Evolutionary conservation across 2,329 filamentous ascomycete genomes (phyloP), one percentile per base, ranked within the genome.

Genomic region (Podosphaera aphanis): DNA sequence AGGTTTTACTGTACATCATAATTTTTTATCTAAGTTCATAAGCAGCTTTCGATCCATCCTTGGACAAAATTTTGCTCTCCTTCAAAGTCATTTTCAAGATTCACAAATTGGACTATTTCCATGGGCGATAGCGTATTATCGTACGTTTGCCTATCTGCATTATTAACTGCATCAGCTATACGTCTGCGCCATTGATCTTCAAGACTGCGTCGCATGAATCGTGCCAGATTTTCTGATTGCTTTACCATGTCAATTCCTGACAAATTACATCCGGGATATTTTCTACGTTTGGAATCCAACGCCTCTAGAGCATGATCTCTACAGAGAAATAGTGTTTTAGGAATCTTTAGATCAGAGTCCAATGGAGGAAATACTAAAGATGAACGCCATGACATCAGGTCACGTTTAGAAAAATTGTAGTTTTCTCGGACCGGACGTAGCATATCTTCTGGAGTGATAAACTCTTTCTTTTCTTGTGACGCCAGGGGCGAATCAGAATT

Each of bases 191-290:
- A n/a, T 16, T 48, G 44, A 35, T 51, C 49, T 20, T 46, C 50
- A 11, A 46, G 53, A 45, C 56, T 58, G 37, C 56, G 51, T 29
- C 51, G 45, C 52, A 60, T 55, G 1, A 57, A 19, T 1, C 8
- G 19, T 0, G 43, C 47, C 36, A 60, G 46, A 36, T 56, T 50
- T 8, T 49, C 35, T 2, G 56, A 53, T 48, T 60, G 57, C 13
- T 5, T 23, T 11, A 37, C 13, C 10, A 49, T 40, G 1, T 20
- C 11, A 2, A 23, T 18, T n/a, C 27, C 41, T 16, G 33, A 37
- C 19, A 25, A 47, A 21, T 49, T 16, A 29, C 11, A 11, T 29
- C 25, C 25, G 11, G 25, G 25, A 29, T 29, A 29, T 29, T 6
- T 6, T 29, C 25, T 29, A 29, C 25, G 6, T 29, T 29, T 11